Evolutionary conservation across 106 monocot species (phyloP).

Genomic region (Triglochin maritima): DNA sequence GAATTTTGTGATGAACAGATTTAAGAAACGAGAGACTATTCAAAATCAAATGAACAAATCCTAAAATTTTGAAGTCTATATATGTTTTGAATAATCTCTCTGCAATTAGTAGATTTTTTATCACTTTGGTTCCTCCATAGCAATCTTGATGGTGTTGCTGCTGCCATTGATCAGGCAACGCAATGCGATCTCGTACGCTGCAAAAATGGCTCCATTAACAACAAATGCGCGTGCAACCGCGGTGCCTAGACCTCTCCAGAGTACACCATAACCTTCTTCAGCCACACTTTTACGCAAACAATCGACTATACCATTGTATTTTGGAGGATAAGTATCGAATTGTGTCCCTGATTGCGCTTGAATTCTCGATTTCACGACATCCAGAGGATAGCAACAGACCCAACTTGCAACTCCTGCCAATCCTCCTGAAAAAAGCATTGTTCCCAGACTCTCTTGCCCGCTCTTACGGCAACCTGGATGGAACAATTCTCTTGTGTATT

Average conservation of each 20-base stretch:
- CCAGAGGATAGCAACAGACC: slow-evolving; percentile 82
- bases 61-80: no score
- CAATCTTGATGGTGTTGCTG: slow-evolving; percentile 7
- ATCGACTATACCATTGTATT: slow-evolving; percentile 69
- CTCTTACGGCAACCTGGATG: slow-evolving; percentile 63
- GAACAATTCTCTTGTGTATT: slow-evolving; percentile 45
- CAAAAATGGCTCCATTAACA: slow-evolving; percentile 91
- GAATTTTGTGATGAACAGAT: no score
- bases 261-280: slow-evolving; percentile 68
- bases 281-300: slow-evolving; percentile 67
- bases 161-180: slow-evolving; percentile 42
- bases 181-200: slow-evolving; percentile 75
- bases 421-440: slow-evolving; percentile 81
- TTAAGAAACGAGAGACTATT: no score
- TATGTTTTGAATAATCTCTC: no score
- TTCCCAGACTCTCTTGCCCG: slow-evolving; percentile 51
- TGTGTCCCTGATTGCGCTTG: slow-evolving; percentile 43
- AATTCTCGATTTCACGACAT: slow-evolving; percentile 79
- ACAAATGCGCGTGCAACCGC: slow-evolving; percentile 76
- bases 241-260: slow-evolving; percentile 86
- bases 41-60: no score
- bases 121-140: background rate
- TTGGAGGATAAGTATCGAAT: slow-evolving; percentile 3
- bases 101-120: no score
- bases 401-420: slow-evolving; percentile 85